Evolutionary conservation across 164 flowering plant genomes (phyloP).

Genomic region (Vitis amurensis): DNA sequence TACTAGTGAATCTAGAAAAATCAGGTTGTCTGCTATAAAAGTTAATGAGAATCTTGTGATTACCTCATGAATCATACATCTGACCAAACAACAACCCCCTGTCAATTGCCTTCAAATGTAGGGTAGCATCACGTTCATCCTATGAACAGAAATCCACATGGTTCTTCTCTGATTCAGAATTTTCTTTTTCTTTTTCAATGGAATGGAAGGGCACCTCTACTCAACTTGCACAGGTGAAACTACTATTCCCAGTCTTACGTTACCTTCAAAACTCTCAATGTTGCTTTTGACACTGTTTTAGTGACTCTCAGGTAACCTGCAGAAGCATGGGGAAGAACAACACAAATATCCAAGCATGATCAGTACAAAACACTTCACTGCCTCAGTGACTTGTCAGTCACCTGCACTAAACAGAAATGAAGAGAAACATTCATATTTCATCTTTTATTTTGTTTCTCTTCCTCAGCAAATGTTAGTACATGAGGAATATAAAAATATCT

Average conservation of each 20-base stretch:
- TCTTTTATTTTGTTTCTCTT: background rate
- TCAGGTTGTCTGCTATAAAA: too few relatives aligned
- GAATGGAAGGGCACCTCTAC: background rate
- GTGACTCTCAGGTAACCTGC: slow-evolving; percentile 87
- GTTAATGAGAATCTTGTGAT: background rate
- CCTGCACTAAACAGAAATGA: too few relatives aligned
- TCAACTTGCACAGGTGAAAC: background rate
- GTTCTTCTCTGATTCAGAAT: background rate
- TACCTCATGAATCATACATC: background rate
- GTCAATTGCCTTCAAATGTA: background rate
- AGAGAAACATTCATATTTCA: too few relatives aligned
- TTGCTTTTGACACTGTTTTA: slow-evolving; percentile 22
- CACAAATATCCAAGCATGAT: background rate
- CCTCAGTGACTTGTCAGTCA: too few relatives aligned
- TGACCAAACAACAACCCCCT: background rate
- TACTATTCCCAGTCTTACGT: background rate
- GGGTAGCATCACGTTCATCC: background rate
- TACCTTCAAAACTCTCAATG: background rate
- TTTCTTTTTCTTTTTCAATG: background rate
- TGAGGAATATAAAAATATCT: background rate
- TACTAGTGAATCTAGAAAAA: too few relatives aligned
- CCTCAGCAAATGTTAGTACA: background rate
- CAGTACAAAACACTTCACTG: background rate
- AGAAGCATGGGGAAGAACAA: slow-evolving; percentile 20
- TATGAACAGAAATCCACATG: background rate